Base-by-base conservation (phyloP, 768 basidiomycete genomes). In the Mycena venus region DNA sequence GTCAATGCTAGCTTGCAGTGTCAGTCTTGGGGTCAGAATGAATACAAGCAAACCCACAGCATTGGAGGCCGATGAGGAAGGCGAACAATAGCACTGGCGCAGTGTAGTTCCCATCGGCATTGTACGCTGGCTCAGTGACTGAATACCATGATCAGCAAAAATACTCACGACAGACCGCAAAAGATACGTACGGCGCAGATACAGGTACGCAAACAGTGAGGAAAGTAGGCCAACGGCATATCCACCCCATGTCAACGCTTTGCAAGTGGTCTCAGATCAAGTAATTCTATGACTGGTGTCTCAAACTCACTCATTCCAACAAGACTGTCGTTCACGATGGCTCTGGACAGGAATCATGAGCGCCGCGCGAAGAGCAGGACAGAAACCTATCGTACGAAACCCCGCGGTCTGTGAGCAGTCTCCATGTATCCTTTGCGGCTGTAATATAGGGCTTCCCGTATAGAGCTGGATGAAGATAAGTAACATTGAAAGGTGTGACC, bases 391-490 rank as follows among this genome's bases (percentile, higher is more conserved):
- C n/a, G n/a, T n/a, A n/a, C 9, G 49, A 51, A 25, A 51, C 11
- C 17, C 49, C 77, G 85, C 92, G 95, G 68, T 78, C 38, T 95
- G 93, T 83, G 95, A 90, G 60, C 66, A 95, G 80, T 40, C 89
- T 87, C 94, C 93, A 96, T 0, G 96, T 95, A 80, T 95, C 94
- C 81, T 94, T 95, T 0, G 95, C 94, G 32, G 95, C 95, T 29
- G 86, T 81, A 51, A 96, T 88, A 76, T 96, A 96, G 1, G 93
- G 85, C 83, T 96, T 97, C 38, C 96, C 95, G 80, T 96, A 97
- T 12, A 96, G 84, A 0, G 95, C 94, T 94, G n/a, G n/a, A n/a
- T n/a, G 55, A 25, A 25, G 58, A 32, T 36, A 36, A 12, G 53
- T 10, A 64, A 34, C 27, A 44, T 59, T 63, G 25, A 14, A 38